A percentile compares a stretch with the other conserved stretches of the same genome.
These are phyloP conservation scores for Trichoderma cornu-damae DNA, from an alignment of 2,329 filamentous ascomycete species.

Conservation along the genomic window DNA sequence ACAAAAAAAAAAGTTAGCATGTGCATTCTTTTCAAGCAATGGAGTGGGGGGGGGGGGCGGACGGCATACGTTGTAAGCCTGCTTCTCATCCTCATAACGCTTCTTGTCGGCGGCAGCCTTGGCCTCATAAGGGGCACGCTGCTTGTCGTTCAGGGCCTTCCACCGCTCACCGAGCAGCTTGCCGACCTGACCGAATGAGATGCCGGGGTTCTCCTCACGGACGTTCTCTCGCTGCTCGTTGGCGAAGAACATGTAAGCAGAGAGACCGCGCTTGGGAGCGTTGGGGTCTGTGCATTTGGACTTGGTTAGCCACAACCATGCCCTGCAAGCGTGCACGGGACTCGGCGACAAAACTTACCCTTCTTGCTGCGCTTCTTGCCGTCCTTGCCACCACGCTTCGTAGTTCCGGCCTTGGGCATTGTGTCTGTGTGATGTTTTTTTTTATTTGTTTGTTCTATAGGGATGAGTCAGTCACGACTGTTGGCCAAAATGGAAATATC, in stretches of 20 bases:
- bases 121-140: constrained; percentile 88
- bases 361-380: constrained; percentile 55
- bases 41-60: too few relatives aligned
- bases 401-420: constrained; percentile 54
- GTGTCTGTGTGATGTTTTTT: constrained; percentile 39
- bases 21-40: not conserved
- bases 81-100: constrained; percentile 98
- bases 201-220: constrained; percentile 95
- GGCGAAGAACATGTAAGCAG: constrained; percentile 99
- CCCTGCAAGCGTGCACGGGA: too few relatives aligned
- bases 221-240: constrained; percentile 99
- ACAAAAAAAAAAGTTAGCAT: constrained; percentile 17
- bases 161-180: constrained; percentile 97
- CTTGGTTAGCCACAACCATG: constrained; percentile 18
- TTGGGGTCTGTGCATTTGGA: constrained; percentile 68
- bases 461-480: not conserved
- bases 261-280: constrained; percentile 97
- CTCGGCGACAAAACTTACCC: constrained; percentile 41
- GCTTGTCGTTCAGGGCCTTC: constrained; percentile 93
- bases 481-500: not conserved
- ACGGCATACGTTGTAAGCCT: constrained; percentile 84
- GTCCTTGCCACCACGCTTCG: constrained; percentile 51
- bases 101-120: constrained; percentile 98
- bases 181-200: constrained; percentile 97
- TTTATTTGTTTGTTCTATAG: too few relatives aligned